Base-by-base conservation (phyloP, 1,284 basidiomycete genomes). In the Ceraceosorus guamensis region DNA sequence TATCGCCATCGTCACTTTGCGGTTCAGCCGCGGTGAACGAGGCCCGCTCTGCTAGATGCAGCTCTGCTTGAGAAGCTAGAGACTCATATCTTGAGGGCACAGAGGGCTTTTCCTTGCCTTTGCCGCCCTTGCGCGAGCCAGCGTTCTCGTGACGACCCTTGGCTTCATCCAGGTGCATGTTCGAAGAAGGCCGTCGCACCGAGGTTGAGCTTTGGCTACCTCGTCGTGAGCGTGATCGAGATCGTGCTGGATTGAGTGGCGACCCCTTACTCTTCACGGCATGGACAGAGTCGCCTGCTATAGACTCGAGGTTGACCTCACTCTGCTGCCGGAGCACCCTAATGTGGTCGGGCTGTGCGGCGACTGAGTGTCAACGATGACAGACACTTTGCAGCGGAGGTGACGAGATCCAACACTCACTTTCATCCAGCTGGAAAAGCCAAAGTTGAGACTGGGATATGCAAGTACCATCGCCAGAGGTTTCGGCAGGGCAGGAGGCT, bases 341-440 rank as follows among this genome's bases (percentile, higher is more conserved):
- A 49, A 97, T 80, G 76, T 95, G 86, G 18, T 83, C 82, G 1
- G 87, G 86, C 48, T 41, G 39, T 16, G 39, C 10, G 2, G 39
- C 11, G 39, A 41, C 11, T 11, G 39, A 11, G 39, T 11, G 16
- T 41, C 39, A 41, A 16, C 39, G 2, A 11, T 16, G 39, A 11
- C 16, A 11, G 39, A 41, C 2, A 41, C 39, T 11, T 41, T 16
- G 39, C 3, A 16, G 39, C 39, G 16, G 39, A 11, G 39, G 0
- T 24, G 24, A 24, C 24, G 24, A 24, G 24, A 24, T 24, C 24
- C 39, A 41, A 16, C 39, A 41, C 39, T 11, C 39, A 41, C 39
- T 16, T 91, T 85, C 91, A 97, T 96, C 93, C 93, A 98, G 30
- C 90, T 73, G 5, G 64, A 67, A 75, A 92, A 97, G 76, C 95